These are phyloP conservation scores for Xylaria sp. DNA, from an alignment of 2,329 filamentous ascomycete species.

Conservation along the genomic window DNA sequence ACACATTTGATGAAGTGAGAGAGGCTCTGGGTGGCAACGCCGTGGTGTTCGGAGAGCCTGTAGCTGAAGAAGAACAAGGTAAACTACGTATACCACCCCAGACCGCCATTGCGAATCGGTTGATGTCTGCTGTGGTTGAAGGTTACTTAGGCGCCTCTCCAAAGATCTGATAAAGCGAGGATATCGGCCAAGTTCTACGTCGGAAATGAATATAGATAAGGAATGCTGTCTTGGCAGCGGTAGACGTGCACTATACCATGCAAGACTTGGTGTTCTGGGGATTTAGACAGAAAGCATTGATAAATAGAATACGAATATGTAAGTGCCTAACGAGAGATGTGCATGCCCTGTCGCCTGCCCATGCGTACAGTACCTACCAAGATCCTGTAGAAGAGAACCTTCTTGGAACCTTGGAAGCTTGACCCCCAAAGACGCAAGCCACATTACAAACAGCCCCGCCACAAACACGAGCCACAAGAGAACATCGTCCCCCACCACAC, in stretches of 20 bases:
- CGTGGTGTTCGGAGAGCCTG: constrained; percentile 62
- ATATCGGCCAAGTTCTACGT: not conserved
- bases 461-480: constrained; percentile 8
- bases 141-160: constrained; percentile 24
- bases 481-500: constrained; percentile 25
- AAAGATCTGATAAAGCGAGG: constrained; percentile 21
- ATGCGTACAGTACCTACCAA: too few relatives aligned
- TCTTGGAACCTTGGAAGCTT: too few relatives aligned
- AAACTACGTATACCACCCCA: constrained; percentile 78
- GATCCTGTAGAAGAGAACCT: too few relatives aligned
- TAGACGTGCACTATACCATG: not conserved
- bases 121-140: constrained; percentile 72
- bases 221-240: not conserved
- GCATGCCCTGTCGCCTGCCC: too few relatives aligned
- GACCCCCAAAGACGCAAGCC: not conserved
- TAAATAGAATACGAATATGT: not conserved
- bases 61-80: constrained; percentile 73
- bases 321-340: not conserved
- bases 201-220: not conserved
- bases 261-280: not conserved
- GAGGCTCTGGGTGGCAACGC: constrained; percentile 73
- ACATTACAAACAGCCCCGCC: not conserved
- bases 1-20: constrained; percentile 77
- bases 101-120: constrained; percentile 90
- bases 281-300: not conserved